Base-by-base conservation (phyloP, 2,329 filamentous ascomycete species). In the Rugonectria rugulosa region DNA sequence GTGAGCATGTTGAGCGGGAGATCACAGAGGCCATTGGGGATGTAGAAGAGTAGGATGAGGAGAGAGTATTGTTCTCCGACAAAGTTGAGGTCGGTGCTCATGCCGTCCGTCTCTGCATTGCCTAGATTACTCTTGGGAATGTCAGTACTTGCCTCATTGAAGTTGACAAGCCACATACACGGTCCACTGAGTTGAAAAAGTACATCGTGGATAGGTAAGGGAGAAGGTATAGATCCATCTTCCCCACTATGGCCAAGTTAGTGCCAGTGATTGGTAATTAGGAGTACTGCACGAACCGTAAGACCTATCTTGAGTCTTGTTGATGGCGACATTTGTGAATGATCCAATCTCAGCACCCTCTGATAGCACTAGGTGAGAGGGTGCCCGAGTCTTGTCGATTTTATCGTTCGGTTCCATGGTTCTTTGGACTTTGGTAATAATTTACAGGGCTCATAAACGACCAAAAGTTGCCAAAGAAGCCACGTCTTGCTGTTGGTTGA, bases 101-200 rank as follows among this genome's bases (percentile, higher is more conserved):
- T 54, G 24, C 78, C 78, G 49, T 81, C 78, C 0, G 80, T 82
- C 56, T 82, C 79, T 0, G 81, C 78, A 46, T 80, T 81, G 21
- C 77, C 76, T 2, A 83, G 67, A 51, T 82, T 82, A 31, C 74
- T 76, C 72, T 63, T 24, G 6, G 41, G 6, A 1, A 9, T 12
- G 40, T 57, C n/a, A 49, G 40, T 34, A 20, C 11, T 12, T 12
- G 7, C n/a, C 2, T n/a, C 2, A n/a, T n/a, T 10, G n/a, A 2
- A 7, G 20, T 20, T 20, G 9, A 15, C 3, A 9, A 20, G 20
- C 21, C 6, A 43, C 53, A 36, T 21, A 60, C 56, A 11, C 53
- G 37, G 47, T 72, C 60, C 10, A 61, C 55, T 55, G 64, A 50
- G 38, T 61, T 60, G 41, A 60, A 67, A 38, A 68, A 66, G 38